Evolutionary conservation across 2,329 filamentous ascomycete species (phyloP).

Genomic region (Paecilomyces niveus): DNA sequence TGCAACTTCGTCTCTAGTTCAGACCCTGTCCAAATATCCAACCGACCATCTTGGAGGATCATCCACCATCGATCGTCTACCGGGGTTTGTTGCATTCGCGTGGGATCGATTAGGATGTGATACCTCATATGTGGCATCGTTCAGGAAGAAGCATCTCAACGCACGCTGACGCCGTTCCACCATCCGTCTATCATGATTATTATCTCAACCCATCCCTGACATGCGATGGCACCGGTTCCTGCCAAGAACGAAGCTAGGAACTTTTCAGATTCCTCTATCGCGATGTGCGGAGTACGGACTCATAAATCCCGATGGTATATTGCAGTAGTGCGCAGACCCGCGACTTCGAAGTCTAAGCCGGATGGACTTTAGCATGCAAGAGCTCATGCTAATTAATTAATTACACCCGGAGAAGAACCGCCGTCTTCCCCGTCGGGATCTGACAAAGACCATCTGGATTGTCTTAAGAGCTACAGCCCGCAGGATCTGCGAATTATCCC

Average conservation of each 20-base stretch:
- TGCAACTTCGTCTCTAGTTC: background rate
- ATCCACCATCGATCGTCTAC: background rate
- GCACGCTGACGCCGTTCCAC: background rate
- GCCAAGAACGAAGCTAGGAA: background rate
- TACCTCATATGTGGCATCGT: background rate
- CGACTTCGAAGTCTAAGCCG: background rate
- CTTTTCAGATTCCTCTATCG: background rate
- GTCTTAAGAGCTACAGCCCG: too few relatives aligned
- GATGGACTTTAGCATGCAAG: background rate
- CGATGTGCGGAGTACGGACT: background rate
- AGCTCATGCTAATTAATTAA: background rate
- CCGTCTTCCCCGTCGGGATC: too few relatives aligned
- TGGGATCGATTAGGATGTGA: background rate
- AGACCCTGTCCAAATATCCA: background rate
- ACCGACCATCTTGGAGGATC: background rate
- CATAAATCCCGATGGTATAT: background rate
- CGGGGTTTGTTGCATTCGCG: background rate
- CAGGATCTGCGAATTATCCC: background rate
- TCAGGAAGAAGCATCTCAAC: background rate
- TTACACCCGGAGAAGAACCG: background rate
- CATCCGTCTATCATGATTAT: background rate
- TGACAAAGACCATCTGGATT: too few relatives aligned
- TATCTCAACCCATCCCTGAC: background rate
- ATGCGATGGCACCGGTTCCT: background rate
- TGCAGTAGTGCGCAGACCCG: background rate